Evolutionary conservation across 768 basidiomycete genomes (phyloP).

Genomic region (Russula earlei): DNA sequence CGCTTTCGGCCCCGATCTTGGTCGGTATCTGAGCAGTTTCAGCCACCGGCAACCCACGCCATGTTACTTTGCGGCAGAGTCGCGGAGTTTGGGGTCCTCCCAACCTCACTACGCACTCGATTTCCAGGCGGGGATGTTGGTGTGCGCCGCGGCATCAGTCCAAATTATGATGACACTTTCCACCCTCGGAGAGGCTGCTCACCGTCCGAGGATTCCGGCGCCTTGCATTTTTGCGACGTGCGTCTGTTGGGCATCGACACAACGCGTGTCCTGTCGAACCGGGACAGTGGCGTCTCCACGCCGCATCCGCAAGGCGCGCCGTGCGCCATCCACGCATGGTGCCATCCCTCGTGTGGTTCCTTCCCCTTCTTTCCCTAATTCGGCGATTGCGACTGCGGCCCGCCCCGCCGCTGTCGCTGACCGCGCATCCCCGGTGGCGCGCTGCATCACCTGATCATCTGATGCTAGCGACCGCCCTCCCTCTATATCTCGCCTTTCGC

Average conservation of each 20-base stretch:
- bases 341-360: conserved; percentile 7
- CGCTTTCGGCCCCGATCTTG: conserved; percentile 5
- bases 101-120: conserved; percentile 5
- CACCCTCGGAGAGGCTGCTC: conserved; percentile 17
- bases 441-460: conserved; percentile 11
- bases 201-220: conserved; percentile 15
- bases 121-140: conserved; percentile 16
- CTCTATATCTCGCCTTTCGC: conserved; percentile 7
- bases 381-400: conserved; percentile 14
- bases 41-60: neutral
- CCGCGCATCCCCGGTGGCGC: conserved; percentile 7
- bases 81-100: conserved; percentile 19
- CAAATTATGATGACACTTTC: conserved; percentile 5
- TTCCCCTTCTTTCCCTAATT: conserved; percentile 13
- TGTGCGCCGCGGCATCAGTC: conserved; percentile 16
- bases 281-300: conserved; percentile 16
- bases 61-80: conserved; percentile 7
- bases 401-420: conserved; percentile 5
- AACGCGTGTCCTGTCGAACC: conserved; percentile 16
- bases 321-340: conserved; percentile 18
- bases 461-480: conserved; percentile 12
- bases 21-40: neutral
- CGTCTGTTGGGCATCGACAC: conserved; percentile 13
- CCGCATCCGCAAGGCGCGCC: conserved; percentile 19
- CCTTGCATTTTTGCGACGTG: conserved; percentile 18